Evolutionary conservation across 1,284 basidiomycete species (phyloP), one percentile per base, ranked within the genome.

Genomic region (Sanghuangporus sanghuang): DNA sequence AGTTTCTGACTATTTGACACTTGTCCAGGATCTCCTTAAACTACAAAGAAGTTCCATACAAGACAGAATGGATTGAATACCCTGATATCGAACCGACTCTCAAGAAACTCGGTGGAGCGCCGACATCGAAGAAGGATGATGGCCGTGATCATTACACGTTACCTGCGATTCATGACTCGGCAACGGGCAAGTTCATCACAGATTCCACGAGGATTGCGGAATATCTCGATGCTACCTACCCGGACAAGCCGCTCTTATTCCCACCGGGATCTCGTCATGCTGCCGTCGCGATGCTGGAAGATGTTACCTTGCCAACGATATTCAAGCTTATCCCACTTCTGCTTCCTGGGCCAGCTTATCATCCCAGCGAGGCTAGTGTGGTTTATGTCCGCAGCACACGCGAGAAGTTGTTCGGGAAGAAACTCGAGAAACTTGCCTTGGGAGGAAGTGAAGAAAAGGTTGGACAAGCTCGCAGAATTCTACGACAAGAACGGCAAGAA

Each of bases 351-450:
- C 14, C 55, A 16, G 32, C 23, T 18, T 21, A 44, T 2, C n/a
- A 40, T 27, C 57, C 62, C 21, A 76, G 71, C 61, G 71, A 73
- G 21, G 64, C 54, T 18, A 76, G 76, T 67, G 66, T 68, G 64
- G 73, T 67, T 52, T 80, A 79, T 68, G 80, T 78, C 68, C 69
- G 75, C 27, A 57, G 65, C 21, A 76, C 75, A 11, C 70, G 77
- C 39, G 76, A 78, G 68, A 64, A 62, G 57, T 12, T n/a, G 6
- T 75, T 73, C 40, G 76, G 75, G 8, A 72, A 70, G 63, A 71
- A 66, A 18, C 64, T 81, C 40, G 77, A 78, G 65, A 73, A 79
- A 14, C 9, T 76, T 1, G 67, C 67, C 11, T 48, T 79, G 77
- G 78, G 67, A 64, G 57, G 71, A 71, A 58, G 64, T 77, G 9